Evolutionary conservation across 2,329 filamentous ascomycete genomes (phyloP).

Genomic region (Pochonia chlamydosporia): DNA sequence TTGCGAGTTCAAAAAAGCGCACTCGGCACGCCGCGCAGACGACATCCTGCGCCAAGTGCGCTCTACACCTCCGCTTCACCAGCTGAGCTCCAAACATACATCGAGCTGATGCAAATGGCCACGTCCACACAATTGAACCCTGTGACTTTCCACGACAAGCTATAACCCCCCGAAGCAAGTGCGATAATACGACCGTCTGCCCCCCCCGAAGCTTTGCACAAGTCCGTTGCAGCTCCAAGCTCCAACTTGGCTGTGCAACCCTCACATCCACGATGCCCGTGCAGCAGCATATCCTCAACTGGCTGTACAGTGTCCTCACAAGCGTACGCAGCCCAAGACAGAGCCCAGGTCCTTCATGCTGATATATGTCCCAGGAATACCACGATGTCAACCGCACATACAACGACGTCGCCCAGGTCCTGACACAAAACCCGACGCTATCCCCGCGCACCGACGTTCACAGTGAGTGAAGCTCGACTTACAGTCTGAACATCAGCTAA

Average conservation of each 20-base stretch:
- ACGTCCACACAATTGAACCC: not conserved
- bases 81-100: too few relatives aligned
- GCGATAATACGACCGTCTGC: too few relatives aligned
- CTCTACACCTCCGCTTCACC: too few relatives aligned
- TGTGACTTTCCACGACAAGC: not conserved
- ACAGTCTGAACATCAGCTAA: conserved; percentile 1
- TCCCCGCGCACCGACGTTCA: conserved; percentile 89
- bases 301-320: conserved; percentile 87
- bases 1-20: too few relatives aligned
- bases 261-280: conserved; percentile 52
- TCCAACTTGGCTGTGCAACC: not conserved
- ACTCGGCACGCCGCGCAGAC: too few relatives aligned
- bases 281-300: conserved; percentile 85
- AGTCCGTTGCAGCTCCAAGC: not conserved
- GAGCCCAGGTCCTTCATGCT: conserved; percentile 9
- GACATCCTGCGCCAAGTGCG: too few relatives aligned
- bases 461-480: conserved; percentile 52
- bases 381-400: conserved; percentile 89
- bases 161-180: too few relatives aligned
- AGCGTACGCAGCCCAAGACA: conserved; percentile 45
- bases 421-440: conserved; percentile 74
- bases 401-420: conserved; percentile 77
- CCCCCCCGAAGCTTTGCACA: too few relatives aligned
- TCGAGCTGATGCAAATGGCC: not conserved
- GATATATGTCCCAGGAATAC: conserved; percentile 63